Evolutionary conservation across 2,329 filamentous ascomycete genomes (phyloP).

Genomic region (Aspergillus sp.): DNA sequence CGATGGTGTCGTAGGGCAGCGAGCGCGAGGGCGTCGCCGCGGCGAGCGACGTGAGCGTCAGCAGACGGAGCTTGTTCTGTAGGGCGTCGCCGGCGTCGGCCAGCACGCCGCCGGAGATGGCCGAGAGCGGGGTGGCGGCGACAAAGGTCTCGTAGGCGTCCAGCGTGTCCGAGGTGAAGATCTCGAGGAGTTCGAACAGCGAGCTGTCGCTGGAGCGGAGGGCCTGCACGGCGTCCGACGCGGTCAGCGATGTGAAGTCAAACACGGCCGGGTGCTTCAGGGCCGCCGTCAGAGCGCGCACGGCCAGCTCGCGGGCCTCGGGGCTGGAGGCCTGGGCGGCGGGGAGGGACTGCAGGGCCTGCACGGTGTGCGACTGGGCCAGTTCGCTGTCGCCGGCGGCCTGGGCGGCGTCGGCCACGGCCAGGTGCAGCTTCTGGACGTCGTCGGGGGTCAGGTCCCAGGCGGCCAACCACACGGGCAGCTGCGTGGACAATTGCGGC

Average conservation of each 20-base stretch:
- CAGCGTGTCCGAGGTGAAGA: slow-evolving; percentile 88
- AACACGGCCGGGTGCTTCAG: slow-evolving; percentile 58
- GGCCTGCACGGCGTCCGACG: slow-evolving; percentile 70
- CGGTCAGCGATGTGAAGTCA: slow-evolving; percentile 64
- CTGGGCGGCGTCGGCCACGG: slow-evolving; percentile 70
- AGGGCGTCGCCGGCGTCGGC: slow-evolving; percentile 68
- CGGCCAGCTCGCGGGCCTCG: slow-evolving; percentile 51
- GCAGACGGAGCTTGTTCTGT: slow-evolving; percentile 89
- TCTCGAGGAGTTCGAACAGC: slow-evolving; percentile 86
- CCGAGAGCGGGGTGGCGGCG: slow-evolving; percentile 45
- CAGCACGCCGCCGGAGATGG: slow-evolving; percentile 75
- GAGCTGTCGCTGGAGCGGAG: slow-evolving; percentile 75
- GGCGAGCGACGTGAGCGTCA: slow-evolving; percentile 84
- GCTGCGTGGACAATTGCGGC: slow-evolving; percentile 66
- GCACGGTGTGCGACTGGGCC: slow-evolving; percentile 62
- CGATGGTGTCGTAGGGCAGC: slow-evolving; percentile 78
- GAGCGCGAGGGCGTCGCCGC: slow-evolving; percentile 76
- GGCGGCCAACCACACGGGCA: slow-evolving; percentile 70
- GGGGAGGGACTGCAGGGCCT: slow-evolving; percentile 71
- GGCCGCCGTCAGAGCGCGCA: slow-evolving; percentile 59
- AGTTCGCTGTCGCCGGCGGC: slow-evolving; percentile 70
- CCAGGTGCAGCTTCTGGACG: slow-evolving; percentile 73
- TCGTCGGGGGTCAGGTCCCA: slow-evolving; percentile 81
- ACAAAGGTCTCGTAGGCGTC: slow-evolving; percentile 95
- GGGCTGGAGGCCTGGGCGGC: slow-evolving; percentile 46